These are phyloP conservation scores for Pythium grandisporangium DNA, from an alignment of 352 stramenopile species.

Conservation along the genomic window DNA sequence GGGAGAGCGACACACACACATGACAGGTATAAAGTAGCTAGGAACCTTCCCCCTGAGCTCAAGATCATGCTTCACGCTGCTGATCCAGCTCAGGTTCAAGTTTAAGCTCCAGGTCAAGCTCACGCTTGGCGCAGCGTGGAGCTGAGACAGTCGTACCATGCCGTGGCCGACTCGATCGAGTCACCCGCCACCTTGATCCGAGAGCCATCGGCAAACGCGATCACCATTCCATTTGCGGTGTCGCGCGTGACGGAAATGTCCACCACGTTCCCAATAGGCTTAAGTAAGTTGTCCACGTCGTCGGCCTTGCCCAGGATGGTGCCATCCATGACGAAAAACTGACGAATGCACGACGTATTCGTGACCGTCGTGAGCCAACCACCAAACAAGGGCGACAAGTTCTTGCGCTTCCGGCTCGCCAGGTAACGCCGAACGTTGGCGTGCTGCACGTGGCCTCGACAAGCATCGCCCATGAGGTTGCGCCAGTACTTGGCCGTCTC, in stretches of 20 bases:
- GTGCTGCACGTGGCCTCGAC: constrained; percentile 29
- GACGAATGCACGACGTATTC: constrained; percentile 30
- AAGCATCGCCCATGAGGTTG: constrained; percentile 43
- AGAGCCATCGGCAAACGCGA: constrained; percentile 44
- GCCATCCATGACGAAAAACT: constrained; percentile 76
- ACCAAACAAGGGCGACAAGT: constrained; percentile 55
- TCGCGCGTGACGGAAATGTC: constrained; percentile 56
- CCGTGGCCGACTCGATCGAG: constrained; percentile 54
- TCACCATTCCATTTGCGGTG: constrained; percentile 55
- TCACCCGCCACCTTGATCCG: constrained; percentile 65
- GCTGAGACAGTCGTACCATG: constrained; percentile 71
- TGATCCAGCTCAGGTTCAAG: too few species aligned
- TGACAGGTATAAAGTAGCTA: too few species aligned
- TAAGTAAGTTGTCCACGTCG: constrained; percentile 72
- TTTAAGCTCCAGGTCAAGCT: too few species aligned
- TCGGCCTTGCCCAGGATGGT: constrained; percentile 57
- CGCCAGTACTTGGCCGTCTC: constrained; percentile 71
- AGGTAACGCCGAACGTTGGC: constrained; percentile 70
- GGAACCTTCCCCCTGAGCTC: too few species aligned
- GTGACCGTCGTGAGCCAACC: constrained; percentile 68
- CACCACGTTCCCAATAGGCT: constrained; percentile 50
- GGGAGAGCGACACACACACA: too few species aligned
- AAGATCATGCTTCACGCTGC: too few species aligned
- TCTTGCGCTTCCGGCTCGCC: constrained; percentile 51
- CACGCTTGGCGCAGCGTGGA: too few species aligned